These are phyloP conservation scores for Pichia cactophila DNA, from an alignment of 1,139 yeast genomes.

Conservation along the genomic window DNA sequence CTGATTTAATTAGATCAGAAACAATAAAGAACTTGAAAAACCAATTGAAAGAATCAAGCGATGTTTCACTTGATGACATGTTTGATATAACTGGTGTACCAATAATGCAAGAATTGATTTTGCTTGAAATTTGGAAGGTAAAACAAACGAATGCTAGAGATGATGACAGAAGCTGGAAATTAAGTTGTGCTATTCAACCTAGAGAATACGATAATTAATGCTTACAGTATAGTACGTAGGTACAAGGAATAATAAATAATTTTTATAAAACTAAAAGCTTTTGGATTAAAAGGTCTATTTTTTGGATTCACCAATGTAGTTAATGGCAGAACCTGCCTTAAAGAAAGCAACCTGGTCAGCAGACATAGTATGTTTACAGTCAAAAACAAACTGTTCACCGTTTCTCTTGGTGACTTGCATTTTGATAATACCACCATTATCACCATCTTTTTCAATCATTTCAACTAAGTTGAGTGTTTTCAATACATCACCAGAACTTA, in stretches of 20 bases:
- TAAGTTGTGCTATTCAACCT: slow-evolving; percentile 48
- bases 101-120: slow-evolving; percentile 53
- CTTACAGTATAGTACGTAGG: not conserved
- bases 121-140: slow-evolving; percentile 65
- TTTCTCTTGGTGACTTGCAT: slow-evolving; percentile 67
- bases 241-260: slow-evolving; percentile 5
- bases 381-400: slow-evolving; percentile 64
- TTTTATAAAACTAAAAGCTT: not conserved
- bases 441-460: slow-evolving; percentile 71
- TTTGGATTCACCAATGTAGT: slow-evolving; percentile 70
- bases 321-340: slow-evolving; percentile 96
- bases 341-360: slow-evolving; percentile 92
- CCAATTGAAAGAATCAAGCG: slow-evolving; percentile 16
- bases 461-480: slow-evolving; percentile 74
- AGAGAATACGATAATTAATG: slow-evolving; percentile 20
- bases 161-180: slow-evolving; percentile 64
- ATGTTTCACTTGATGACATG: slow-evolving; percentile 23
- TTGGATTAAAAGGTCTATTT: slow-evolving; percentile 22
- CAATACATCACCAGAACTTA: slow-evolving; percentile 69
- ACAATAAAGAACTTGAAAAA: slow-evolving; percentile 22
- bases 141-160: slow-evolving; percentile 51
- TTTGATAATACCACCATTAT: slow-evolving; percentile 75
- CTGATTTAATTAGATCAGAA: slow-evolving; percentile 25
- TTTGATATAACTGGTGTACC: slow-evolving; percentile 34
- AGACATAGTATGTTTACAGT: slow-evolving; percentile 92